These are phyloP conservation scores for Quercus ilex DNA, from an alignment of 306 rosid genomes.

Conservation along the genomic window DNA sequence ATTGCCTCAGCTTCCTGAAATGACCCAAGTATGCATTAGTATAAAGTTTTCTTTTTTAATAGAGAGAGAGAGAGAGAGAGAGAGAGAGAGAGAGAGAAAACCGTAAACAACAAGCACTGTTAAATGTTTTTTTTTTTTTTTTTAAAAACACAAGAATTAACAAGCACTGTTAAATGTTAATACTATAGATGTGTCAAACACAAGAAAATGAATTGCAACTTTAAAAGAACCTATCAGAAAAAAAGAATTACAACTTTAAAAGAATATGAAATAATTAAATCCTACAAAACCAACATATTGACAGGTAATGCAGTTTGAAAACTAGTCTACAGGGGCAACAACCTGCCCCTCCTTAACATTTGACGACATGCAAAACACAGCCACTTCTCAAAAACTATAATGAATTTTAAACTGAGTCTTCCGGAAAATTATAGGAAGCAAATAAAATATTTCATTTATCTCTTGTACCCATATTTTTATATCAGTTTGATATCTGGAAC, in stretches of 20 bases:
- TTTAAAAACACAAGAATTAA: too few species aligned
- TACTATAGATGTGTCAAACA: neutral
- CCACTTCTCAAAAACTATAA: neutral
- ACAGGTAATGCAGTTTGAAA: neutral
- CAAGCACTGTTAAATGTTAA: neutral
- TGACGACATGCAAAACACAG: neutral
- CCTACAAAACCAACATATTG: neutral
- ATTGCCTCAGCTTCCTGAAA: conserved; percentile 97
- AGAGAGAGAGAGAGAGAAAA: too few species aligned
- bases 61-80: too few species aligned
- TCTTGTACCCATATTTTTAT: neutral
- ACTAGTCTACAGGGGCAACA: neutral
- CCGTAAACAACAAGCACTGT: neutral
- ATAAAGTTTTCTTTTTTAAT: neutral
- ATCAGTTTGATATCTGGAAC: neutral
- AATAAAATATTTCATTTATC: neutral
- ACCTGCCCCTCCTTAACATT: neutral
- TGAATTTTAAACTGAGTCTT: neutral
- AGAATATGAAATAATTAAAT: too few species aligned
- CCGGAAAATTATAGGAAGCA: neutral
- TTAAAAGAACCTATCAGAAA: too few species aligned
- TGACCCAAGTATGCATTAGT: conserved; percentile 21
- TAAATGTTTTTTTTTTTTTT: too few species aligned
- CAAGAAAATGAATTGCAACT: neutral
- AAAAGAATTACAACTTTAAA: neutral